Evolutionary conservation across 2,329 filamentous ascomycete species (phyloP), one percentile per base, ranked within the genome.

Genomic region (Exophiala calicioides): DNA sequence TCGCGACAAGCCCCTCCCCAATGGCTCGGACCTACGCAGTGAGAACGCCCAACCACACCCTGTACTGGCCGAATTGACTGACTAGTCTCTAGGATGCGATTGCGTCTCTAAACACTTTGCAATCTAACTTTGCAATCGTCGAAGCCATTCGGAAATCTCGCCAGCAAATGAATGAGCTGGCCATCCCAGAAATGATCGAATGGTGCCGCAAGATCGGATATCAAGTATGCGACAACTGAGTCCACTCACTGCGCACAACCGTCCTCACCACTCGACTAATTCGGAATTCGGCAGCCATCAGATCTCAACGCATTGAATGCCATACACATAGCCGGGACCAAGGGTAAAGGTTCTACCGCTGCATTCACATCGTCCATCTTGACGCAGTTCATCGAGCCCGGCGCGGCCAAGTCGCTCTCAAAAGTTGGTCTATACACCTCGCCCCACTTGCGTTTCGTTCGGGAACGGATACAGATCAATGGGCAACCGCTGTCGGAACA

Each of bases 251-350:
- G 84, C 57, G 71, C 81, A 50, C 68, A 15, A 30, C 12, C 20
- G 10, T 9, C 20, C 19, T 18, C 2, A 26, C 30, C 20, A 15
- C n/a, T 15, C 26, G 30, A 45, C 47, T 50, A 36, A 50, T 35
- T 21, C 34, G 30, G 20, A 15, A 16, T 23, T 31, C 16, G 13
- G 35, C 60, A 85, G 80, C 80, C 82, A 13, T 75, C 77, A 10
- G 80, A 84, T 49, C 76, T 85, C 57, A 72, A 82, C 53, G 68
- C 32, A 32, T 29, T 55, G 13, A 84, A 79, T 49, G 71, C 77
- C 56, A 81, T 97, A 51, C 91, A 97, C 64, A 82, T 97, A 34
- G 88, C 91, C 1, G 91, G 91, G 9, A 96, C 90, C 3, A 97
- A 96, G 66, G 91, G 91, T 50, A 97, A 96, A 67, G 90, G 90